Percentiles rank a stretch among this genome's conserved stretches.
Conservation (phyloP, 352 stramenopile species). For the Peronospora belbahrii region DNA sequence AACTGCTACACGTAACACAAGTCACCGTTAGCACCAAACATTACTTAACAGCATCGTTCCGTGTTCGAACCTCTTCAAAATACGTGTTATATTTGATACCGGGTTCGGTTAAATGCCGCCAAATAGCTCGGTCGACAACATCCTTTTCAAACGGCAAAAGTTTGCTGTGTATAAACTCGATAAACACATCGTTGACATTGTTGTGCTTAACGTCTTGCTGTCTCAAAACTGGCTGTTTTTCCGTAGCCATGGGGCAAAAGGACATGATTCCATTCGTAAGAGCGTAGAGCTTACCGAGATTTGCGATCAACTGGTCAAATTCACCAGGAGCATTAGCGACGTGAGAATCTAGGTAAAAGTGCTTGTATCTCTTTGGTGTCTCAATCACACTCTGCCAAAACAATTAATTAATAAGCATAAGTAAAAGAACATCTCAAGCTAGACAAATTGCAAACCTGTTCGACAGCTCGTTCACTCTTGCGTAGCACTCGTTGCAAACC, state of each 20-base stretch:
- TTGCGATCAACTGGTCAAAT: conserved; percentile 9
- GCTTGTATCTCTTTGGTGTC: conserved; percentile 4
- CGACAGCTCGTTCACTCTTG: conserved; percentile 24
- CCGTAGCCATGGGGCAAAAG: conserved; percentile 1
- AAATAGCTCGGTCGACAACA: conserved; percentile 10
- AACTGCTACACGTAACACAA: conserved; percentile 5
- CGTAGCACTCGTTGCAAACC: conserved; percentile 27
- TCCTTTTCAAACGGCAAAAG: conserved; percentile 21
- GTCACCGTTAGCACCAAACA: background rate
- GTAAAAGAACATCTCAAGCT: background rate
- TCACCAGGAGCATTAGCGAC: background rate
- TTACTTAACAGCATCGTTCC: background rate
- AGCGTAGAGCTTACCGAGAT: conserved; percentile 5
- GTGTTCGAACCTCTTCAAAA: conserved; percentile 15
- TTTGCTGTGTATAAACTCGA: conserved; percentile 25
- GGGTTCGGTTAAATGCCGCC: conserved; percentile 16
- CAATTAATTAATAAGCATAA: background rate
- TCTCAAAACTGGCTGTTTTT: conserved; percentile 1
- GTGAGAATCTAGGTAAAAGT: background rate
- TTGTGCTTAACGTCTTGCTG: conserved; percentile 26
- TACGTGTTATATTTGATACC: conserved; percentile 24
- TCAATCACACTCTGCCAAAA: conserved; percentile 3
- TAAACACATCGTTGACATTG: conserved; percentile 19
- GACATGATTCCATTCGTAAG: conserved; percentile 11
- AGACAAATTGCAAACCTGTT: conserved; percentile 13